Percentiles rank a stretch among this genome's conserved stretches.
Evolutionary conservation across 352 stramenopile species (phyloP).

Genomic region (Thalassiosira pacifica): DNA sequence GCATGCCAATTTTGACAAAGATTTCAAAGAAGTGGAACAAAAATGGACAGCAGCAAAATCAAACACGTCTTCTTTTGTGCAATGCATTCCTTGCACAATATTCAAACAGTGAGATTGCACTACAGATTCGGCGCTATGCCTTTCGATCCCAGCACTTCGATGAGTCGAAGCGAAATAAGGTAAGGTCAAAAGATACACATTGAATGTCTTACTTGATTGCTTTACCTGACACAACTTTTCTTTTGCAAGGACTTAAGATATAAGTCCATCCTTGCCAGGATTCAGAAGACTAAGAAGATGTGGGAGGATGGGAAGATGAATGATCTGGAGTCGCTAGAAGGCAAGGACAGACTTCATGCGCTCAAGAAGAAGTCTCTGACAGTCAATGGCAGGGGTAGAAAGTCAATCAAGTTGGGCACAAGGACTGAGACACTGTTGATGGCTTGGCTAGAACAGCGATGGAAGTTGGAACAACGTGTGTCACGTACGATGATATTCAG

Average conservation of each 20-base stretch:
- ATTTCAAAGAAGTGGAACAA: constrained; percentile 17
- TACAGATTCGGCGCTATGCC: constrained; percentile 9
- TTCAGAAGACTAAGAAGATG: not conserved
- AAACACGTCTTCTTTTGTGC: not conserved
- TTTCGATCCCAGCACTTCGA: constrained; percentile 7
- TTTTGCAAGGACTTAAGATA: constrained; percentile 3
- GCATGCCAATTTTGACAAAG: not conserved
- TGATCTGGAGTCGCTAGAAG: not conserved
- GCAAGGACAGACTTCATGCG: not conserved
- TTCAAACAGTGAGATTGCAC: constrained; percentile 7
- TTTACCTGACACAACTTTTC: no score
- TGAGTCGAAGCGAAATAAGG: no score
- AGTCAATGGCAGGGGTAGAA: not conserved
- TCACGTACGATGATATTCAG: constrained; percentile 16
- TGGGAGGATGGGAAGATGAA: not conserved
- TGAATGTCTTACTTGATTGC: no score
- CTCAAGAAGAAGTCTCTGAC: not conserved
- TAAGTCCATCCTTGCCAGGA: not conserved
- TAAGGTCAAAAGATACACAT: no score
- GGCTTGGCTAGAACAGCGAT: not conserved
- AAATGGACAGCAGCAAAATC: not conserved
- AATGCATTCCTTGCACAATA: not conserved
- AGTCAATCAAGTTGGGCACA: not conserved
- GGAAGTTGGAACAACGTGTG: constrained; percentile 9
- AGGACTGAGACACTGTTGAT: not conserved